Evolutionary conservation across 2,329 filamentous ascomycete species (phyloP).

Genomic region (Clonostachys rhizophaga): DNA sequence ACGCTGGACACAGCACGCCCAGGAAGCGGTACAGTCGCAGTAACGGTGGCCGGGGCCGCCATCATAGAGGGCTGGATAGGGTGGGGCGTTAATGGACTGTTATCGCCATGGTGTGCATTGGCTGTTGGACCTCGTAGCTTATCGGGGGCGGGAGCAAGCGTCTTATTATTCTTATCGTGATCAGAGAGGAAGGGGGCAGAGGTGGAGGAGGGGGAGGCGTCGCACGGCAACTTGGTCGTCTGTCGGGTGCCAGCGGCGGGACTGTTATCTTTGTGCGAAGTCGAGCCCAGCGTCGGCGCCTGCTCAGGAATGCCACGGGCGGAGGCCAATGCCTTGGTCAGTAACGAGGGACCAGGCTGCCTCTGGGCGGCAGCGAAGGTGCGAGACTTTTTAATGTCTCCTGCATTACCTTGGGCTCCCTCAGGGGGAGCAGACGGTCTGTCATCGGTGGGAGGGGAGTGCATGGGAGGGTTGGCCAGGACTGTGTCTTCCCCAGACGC

Average conservation of each 20-base stretch:
- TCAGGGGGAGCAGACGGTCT: slow-evolving; percentile 1
- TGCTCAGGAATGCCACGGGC: slow-evolving; percentile 43
- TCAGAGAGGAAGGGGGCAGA: background rate
- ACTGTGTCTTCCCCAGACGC: slow-evolving; percentile 3
- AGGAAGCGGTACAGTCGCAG: slow-evolving; percentile 16
- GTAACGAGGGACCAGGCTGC: slow-evolving; percentile 45
- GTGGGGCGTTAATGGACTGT: slow-evolving; percentile 29
- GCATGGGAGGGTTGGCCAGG: slow-evolving; percentile 2
- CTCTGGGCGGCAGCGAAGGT: slow-evolving; percentile 32
- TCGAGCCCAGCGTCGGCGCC: background rate
- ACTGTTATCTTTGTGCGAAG: too few relatives aligned
- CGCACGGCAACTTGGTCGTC: too few relatives aligned
- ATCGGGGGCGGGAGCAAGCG: slow-evolving; percentile 16
- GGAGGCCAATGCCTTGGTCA: slow-evolving; percentile 54
- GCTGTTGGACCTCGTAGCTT: slow-evolving; percentile 11
- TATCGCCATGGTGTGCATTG: slow-evolving; percentile 20
- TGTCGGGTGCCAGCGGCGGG: too few relatives aligned
- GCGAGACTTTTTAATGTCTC: slow-evolving; percentile 39
- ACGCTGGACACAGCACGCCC: slow-evolving; percentile 19
- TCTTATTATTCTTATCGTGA: too few relatives aligned
- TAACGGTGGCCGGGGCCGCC: slow-evolving; percentile 24
- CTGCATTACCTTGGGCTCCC: slow-evolving; percentile 8
- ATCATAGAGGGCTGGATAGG: slow-evolving; percentile 19
- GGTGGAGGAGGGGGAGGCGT: background rate
- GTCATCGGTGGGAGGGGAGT: slow-evolving; percentile 3